Evolutionary conservation across 2,329 filamentous ascomycete species (phyloP), one percentile per base, ranked within the genome.

Genomic region (Beauveria australis): DNA sequence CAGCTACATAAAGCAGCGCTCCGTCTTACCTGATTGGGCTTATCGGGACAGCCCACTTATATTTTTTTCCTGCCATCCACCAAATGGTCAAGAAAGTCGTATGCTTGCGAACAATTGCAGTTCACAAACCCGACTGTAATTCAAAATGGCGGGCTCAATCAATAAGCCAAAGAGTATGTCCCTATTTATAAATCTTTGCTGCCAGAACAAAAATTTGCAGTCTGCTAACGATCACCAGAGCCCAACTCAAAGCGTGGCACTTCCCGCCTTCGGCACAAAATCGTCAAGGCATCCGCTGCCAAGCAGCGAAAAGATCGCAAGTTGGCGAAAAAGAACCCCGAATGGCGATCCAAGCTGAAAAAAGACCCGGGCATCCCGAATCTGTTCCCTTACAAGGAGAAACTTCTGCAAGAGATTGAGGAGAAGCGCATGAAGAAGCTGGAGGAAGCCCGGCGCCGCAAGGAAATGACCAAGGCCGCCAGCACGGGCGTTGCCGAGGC

Each of bases 341-440:
- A 96, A 90, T 97, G 94, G 92, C 86, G 89, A 67, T 92, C 91
- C 62, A 90, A 92, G 74, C 74, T 96, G 67, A 97, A 97, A 84
- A 99, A 97, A 79, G 94, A 99, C 70, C 94, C 93, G 26, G 94
- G 94, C 53, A 97, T 99, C 64, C 94, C 94, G 46, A 99, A 97
- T 72, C 78, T 97, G 41, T 99, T 97, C 78, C 94, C 94, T 1
- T 97, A 94, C 81, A 99, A 99, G 79, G 92, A 97, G 74, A 92
- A 89, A 80, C 84, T 99, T 30, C 83, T 99, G 40, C 86, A 92
- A 62, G 92, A 99, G 75, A 95, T 99, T 68, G 94, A 99, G 77
- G 91, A 96, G 76, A 88, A 85, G 68, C 89, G 89, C 71, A 79
- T 88, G 66, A 79, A 84, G 73, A 97, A 93, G 79, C 85, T 86